phyloP scores from a whole-genome alignment of 2,329 filamentous ascomycete species.

The Dactylellina cionopaga region DNA sequence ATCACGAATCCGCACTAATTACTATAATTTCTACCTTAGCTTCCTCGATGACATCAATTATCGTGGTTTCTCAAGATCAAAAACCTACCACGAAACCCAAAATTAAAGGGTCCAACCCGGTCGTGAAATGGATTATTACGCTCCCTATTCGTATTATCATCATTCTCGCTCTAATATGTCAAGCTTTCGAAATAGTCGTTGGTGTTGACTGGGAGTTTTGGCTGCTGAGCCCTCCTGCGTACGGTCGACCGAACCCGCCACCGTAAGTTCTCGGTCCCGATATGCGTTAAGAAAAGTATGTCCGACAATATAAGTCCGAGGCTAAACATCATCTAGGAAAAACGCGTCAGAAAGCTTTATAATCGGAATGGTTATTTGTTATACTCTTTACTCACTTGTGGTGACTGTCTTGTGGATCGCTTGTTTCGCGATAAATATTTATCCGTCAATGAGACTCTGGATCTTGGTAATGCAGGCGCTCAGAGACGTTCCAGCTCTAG shows the following conservation, averaged over 20 bases:
- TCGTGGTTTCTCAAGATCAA: too few species aligned
- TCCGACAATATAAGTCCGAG: neutral
- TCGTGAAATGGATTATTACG: neutral
- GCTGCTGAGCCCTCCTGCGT: slow-evolving; percentile 7
- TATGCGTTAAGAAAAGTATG: neutral
- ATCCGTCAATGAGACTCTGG: neutral
- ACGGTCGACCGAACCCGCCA: too few species aligned
- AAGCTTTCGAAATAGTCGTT: neutral
- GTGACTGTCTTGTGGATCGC: neutral
- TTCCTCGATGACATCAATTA: too few species aligned
- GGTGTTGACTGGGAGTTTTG: neutral
- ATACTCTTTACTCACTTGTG: neutral
- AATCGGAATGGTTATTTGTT: too few species aligned
- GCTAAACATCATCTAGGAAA: neutral
- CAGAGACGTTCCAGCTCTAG: neutral
- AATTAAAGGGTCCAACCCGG: neutral
- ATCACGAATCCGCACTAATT: too few species aligned
- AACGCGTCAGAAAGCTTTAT: too few species aligned
- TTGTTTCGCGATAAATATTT: neutral
- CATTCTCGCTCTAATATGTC: neutral
- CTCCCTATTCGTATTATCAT: neutral
- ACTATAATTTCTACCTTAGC: too few species aligned
- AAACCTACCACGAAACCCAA: neutral
- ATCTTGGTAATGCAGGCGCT: neutral
- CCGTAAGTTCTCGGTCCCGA: neutral